Evolutionary conservation across 83 land plant species (phyloP).

Genomic region (Larix sibirica): DNA sequence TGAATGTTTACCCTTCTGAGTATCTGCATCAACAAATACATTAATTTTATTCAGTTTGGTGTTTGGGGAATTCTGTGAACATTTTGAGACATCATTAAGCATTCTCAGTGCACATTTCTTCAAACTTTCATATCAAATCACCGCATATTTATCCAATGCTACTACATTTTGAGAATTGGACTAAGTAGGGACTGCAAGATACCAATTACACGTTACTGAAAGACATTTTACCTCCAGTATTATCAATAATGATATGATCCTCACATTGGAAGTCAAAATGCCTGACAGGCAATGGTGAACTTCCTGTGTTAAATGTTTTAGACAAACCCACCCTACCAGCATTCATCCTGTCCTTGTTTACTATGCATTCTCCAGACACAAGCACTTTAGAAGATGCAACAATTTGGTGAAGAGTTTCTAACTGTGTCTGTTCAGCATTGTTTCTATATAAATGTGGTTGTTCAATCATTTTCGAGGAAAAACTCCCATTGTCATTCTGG

Average conservation of each 20-base stretch:
- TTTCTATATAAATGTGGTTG: neutral
- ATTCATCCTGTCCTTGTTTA: neutral
- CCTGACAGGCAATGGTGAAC: conserved; percentile 46
- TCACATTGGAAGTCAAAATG: conserved; percentile 33
- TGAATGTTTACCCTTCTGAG: neutral
- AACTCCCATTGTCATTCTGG: neutral
- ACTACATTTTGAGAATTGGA: neutral
- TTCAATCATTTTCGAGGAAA: neutral
- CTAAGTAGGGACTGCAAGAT: neutral
- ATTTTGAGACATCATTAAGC: neutral
- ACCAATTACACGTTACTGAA: neutral
- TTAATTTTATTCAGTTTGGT: neutral
- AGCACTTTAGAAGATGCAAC: conserved; percentile 13
- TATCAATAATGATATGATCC: conserved; percentile 2
- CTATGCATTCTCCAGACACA: neutral
- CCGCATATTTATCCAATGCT: neutral
- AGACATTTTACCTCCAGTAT: conserved; percentile 10
- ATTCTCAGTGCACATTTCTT: neutral
- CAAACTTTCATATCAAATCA: neutral
- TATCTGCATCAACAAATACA: neutral
- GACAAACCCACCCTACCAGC: conserved; percentile 3
- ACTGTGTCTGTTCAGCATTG: neutral
- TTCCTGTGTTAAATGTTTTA: conserved; percentile 13
- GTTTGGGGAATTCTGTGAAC: neutral
- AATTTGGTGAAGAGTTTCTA: neutral